Evolutionary conservation across 106 monocot genomes (phyloP), one percentile per base, ranked within the genome.

Genomic region (Dendrobium huoshanense): DNA sequence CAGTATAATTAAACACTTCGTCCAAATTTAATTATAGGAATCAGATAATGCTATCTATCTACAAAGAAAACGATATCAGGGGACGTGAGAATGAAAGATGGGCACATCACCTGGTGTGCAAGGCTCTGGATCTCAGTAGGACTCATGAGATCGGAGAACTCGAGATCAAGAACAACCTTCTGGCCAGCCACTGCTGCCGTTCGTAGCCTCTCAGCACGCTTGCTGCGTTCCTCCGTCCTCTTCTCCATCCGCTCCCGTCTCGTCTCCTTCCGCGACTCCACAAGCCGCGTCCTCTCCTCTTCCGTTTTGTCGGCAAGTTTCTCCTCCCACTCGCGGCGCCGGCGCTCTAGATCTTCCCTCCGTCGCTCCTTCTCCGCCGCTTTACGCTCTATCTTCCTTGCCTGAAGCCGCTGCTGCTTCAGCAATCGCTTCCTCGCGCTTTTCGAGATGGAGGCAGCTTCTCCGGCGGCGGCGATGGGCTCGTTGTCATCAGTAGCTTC

Each of bases 121-220:
- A 96, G 88, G 75, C 94, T 94, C 27, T 90, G 90, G 72, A 96
- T 90, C 86, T 96, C 96, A 77, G 65, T 85, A n/a, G 84, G 31
- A 33, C 80, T 85, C 96, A 94, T 94, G 29, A 92, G 87, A 40
- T 87, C 79, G 1, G 79, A 86, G 79, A 94, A 96, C 72, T 94
- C 94, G 75, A 97, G 85, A 75, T 95, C 94, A 22, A 92, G 22
- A 9, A 90, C 91, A 9, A 92, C 74, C 79, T 89, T 92, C 81
- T 87, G 86, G 22, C 94, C 96, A 18, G 20, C 74, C 67, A 87
- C 87, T 37, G 84, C 82, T 5, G 90, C 90, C 58, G 40, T 77
- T 22, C 78, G 55, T 48, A 96, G 80, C 77, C 96, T 83, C 77
- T 77, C 82, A 15, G 72, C 51, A 72, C 83, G 87, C 79, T 73